A percentile compares a stretch with the other conserved stretches of the same genome.
Conservation (phyloP, 163 green algal genomes). For the Prototheca wickerhamii region DNA sequence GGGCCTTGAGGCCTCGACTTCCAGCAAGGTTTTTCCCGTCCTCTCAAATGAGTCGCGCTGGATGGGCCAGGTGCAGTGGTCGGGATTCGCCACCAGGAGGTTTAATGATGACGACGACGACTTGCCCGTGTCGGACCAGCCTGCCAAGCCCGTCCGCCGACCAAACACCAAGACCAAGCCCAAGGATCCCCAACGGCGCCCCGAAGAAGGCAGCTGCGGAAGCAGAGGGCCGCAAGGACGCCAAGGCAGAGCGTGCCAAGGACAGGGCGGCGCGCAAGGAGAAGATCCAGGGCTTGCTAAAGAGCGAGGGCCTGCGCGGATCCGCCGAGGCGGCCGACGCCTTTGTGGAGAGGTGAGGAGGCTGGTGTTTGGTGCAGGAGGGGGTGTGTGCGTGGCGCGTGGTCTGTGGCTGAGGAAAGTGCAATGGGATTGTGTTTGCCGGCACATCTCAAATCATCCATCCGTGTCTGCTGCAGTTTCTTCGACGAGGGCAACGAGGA, state of each 20-base stretch:
- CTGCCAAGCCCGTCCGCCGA: not conserved
- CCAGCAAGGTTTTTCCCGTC: not conserved
- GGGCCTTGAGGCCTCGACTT: not conserved
- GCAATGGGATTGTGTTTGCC: too few species aligned
- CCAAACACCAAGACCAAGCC: not conserved
- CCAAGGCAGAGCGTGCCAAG: not conserved
- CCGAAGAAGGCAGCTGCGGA: too few species aligned
- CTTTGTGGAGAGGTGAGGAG: constrained; percentile 16
- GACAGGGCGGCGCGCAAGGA: not conserved
- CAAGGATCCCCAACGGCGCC: not conserved
- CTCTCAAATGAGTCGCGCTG: too few species aligned
- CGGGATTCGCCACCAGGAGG: not conserved
- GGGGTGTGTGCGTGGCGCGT: too few species aligned
- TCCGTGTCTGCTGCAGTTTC: too few species aligned
- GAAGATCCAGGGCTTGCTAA: constrained; percentile 3
- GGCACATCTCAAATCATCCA: too few species aligned
- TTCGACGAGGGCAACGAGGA: too few species aligned
- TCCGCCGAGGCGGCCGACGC: not conserved
- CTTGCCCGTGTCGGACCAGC: too few species aligned
- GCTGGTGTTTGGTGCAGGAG: too few species aligned
- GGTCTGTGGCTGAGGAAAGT: too few species aligned
- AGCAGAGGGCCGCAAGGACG: too few species aligned
- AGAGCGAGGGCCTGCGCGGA: not conserved
- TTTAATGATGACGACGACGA: not conserved
- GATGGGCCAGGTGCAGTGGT: too few species aligned